Base-by-base conservation (phyloP, 192 early-diverging fungal genomes). In the Mortierella alpina region DNA sequence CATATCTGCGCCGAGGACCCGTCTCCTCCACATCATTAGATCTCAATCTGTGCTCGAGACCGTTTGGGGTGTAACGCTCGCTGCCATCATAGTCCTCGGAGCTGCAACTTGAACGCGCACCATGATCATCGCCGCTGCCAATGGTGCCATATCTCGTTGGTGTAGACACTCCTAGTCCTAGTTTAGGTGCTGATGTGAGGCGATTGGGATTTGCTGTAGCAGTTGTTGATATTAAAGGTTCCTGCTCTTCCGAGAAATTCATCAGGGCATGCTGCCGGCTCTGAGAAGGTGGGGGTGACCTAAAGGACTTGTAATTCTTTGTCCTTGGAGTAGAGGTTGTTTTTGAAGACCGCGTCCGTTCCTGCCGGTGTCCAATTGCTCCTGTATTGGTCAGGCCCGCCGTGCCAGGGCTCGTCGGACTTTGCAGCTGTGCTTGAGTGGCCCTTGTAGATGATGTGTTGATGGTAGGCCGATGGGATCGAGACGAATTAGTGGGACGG, bases 341-440 rank as follows among this genome's bases (percentile, higher is more conserved):
- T 18, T 17, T 50, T 41, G 59, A 55, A 31, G 54, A 46, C 17
- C 58, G 57, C 11, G 59, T 15, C 15, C 68, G 63, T 4, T 70
- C 62, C 6, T 66, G 75, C 18, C 50, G 68, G 48, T 66, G 68
- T 42, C 75, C 68, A 63, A 71, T 54, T 8, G 75, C 69, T 60
- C 75, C 75, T 18, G 75, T 78, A 51, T 78, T 78, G 41, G 75
- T 59, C n/a, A 78, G 47, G 42, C 75, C 75, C n/a, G 68, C 13
- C 6, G 22, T 23, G 11, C 41, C 49, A 15, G 52, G 67, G 5
- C 39, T 62, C 7, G 59, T 14, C 4, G 65, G 50, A 62, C 41
- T 56, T 10, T 67, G 65, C 17, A 7, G 15, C 8, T 23, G 39
- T 2, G 55, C 47, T 15, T 22, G 17, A n/a, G 50, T 60, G 3